A percentile compares a stretch with the other conserved stretches of the same genome.
Evolutionary conservation across 306 rosid species (phyloP).

Genomic region (Pachyrhizus erosus): DNA sequence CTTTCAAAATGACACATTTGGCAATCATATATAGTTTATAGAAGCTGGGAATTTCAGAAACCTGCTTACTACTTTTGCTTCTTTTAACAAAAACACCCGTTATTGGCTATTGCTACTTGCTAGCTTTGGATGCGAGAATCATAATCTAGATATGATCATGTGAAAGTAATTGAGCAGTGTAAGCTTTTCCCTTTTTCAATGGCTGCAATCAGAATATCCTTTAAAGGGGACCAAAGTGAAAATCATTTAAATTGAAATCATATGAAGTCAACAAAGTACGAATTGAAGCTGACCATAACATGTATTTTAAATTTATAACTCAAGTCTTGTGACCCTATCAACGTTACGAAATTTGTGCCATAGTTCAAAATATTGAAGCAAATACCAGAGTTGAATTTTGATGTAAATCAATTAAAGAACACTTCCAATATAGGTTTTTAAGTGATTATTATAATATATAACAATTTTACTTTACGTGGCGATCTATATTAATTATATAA

Average conservation of each 20-base stretch:
- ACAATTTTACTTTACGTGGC: too few species aligned
- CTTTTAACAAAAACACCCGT: background rate
- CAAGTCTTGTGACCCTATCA: too few species aligned
- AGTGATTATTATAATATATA: too few species aligned
- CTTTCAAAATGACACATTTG: background rate
- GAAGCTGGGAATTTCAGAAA: background rate
- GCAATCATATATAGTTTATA: constrained; percentile 5
- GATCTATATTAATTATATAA: too few species aligned
- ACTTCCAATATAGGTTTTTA: too few species aligned
- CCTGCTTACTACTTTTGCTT: background rate
- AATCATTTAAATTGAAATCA: constrained; percentile 15
- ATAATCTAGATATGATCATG: background rate
- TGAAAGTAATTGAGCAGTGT: constrained; percentile 2
- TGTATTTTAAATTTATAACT: too few species aligned
- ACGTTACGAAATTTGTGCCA: background rate
- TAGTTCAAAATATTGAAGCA: background rate
- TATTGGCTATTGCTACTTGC: background rate
- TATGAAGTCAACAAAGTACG: constrained; percentile 22
- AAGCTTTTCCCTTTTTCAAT: background rate
- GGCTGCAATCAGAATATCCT: constrained; percentile 18
- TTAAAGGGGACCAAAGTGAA: background rate
- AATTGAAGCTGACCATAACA: background rate
- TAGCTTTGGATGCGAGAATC: constrained; percentile 27
- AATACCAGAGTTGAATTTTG: background rate
- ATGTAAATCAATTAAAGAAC: too few species aligned